Conservation (phyloP, 805 yeast species). For the Tetrapisispora arboricola region DNA sequence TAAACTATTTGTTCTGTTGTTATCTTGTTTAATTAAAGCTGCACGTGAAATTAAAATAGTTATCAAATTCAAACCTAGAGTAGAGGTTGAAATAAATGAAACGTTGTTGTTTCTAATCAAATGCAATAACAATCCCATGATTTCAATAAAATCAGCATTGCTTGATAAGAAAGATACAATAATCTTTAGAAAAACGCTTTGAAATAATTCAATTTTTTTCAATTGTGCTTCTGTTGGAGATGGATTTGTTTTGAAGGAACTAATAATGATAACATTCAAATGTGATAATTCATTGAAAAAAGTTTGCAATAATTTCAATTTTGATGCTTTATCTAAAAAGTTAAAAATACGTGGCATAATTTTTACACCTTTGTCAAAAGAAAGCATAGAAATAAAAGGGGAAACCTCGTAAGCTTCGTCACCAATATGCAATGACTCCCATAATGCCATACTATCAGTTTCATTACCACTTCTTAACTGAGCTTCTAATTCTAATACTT, state of each 20-base stretch:
- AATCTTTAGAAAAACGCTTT: constrained; percentile 70
- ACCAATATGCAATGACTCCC: constrained; percentile 70
- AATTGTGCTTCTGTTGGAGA: constrained; percentile 42
- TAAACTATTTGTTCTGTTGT: constrained; percentile 31
- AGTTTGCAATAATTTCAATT: constrained; percentile 64
- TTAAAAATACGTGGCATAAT: constrained; percentile 82
- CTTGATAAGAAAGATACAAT: constrained; percentile 68
- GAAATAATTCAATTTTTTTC: constrained; percentile 66
- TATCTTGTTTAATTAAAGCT: constrained; percentile 83
- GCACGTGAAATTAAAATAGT: constrained; percentile 89
- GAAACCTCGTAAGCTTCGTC: constrained; percentile 50
- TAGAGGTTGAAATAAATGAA: constrained; percentile 43
- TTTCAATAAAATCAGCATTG: constrained; percentile 70
- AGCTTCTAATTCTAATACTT: constrained; percentile 72
- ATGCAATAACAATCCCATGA: constrained; percentile 63
- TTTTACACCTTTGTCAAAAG: constrained; percentile 81
- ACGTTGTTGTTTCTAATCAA: constrained; percentile 63
- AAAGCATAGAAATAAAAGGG: constrained; percentile 74
- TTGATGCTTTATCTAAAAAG: constrained; percentile 66
- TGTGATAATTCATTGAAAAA: constrained; percentile 73
- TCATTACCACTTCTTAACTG: constrained; percentile 47
- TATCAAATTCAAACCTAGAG: constrained; percentile 75
- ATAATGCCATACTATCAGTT: constrained; percentile 42
- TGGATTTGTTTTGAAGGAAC: constrained; percentile 62
- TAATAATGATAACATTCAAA: constrained; percentile 64